Conservation (phyloP, 140 eudicot genomes). For the Anethum foeniculum region DNA sequence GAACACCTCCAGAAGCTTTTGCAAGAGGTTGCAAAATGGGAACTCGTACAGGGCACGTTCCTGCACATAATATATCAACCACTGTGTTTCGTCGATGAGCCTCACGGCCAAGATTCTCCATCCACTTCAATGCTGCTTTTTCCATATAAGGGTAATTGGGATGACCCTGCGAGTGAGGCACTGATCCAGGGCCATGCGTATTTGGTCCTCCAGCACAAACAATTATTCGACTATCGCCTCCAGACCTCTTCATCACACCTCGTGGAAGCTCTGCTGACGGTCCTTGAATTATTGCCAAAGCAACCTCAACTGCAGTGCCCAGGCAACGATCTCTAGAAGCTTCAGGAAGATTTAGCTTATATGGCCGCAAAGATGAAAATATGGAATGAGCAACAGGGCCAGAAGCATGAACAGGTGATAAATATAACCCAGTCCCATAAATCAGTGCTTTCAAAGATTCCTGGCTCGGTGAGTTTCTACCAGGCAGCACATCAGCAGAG, state of each 20-base stretch:
- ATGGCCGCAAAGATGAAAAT: conserved; percentile 81
- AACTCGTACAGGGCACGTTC: conserved; percentile 83
- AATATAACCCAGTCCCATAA: conserved; percentile 87
- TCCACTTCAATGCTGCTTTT: conserved; percentile 80
- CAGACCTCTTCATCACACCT: conserved; percentile 70
- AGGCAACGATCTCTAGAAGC: conserved; percentile 84
- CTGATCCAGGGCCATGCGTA: conserved; percentile 91
- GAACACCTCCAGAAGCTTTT: conserved; percentile 86
- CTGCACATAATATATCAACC: conserved; percentile 82
- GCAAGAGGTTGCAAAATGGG: conserved; percentile 83
- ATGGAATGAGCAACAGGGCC: conserved; percentile 78
- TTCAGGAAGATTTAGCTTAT: conserved; percentile 58
- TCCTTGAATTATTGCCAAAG: conserved; percentile 78
- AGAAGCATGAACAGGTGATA: conserved; percentile 81
- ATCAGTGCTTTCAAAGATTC: conserved; percentile 71
- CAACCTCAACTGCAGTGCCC: conserved; percentile 87
- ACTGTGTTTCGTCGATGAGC: conserved; percentile 61
- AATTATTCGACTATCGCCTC: conserved; percentile 79
- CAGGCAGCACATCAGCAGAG: conserved; percentile 80
- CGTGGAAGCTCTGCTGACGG: conserved; percentile 84
- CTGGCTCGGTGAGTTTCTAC: conserved; percentile 60
- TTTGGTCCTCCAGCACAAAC: conserved; percentile 94
- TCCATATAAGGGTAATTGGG: conserved; percentile 88
- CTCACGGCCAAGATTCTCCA: conserved; percentile 83
- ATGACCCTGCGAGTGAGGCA: conserved; percentile 72